Conservation (phyloP, 192 early-diverging fungal genomes). For the Diversispora eburnea region DNA sequence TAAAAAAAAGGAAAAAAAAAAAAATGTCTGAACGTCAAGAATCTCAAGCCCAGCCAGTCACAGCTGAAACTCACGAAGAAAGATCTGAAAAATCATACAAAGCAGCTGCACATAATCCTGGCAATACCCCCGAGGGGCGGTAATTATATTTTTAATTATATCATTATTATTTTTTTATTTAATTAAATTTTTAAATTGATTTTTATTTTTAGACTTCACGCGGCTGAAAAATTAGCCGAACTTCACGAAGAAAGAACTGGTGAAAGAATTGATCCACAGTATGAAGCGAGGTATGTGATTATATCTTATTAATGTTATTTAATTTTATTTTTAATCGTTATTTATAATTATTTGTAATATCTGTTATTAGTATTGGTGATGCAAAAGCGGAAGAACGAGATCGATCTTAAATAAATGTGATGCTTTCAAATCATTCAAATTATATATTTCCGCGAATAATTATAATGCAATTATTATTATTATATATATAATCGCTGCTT, state of each 20-base stretch:
- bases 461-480: no score
- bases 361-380: background rate
- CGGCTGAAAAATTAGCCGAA: slow-evolving; percentile 12
- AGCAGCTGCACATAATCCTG: background rate
- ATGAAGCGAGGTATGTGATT: background rate
- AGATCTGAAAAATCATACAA: background rate
- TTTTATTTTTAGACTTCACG: background rate
- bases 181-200: background rate
- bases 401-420: no score
- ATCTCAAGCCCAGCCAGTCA: background rate
- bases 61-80: background rate
- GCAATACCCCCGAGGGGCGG: background rate
- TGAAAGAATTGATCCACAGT: background rate
- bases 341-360: no score
- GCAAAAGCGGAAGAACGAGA: background rate
- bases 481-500: no score
- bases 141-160: background rate
- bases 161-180: background rate
- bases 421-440: no score
- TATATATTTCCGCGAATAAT: no score
- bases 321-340: no score
- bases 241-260: slow-evolving; percentile 12
- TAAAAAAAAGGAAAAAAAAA: no score
- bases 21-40: background rate
- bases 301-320: no score